phyloP scores from a whole-genome alignment of 306 rosid genomes.

The Datisca glomerata region DNA sequence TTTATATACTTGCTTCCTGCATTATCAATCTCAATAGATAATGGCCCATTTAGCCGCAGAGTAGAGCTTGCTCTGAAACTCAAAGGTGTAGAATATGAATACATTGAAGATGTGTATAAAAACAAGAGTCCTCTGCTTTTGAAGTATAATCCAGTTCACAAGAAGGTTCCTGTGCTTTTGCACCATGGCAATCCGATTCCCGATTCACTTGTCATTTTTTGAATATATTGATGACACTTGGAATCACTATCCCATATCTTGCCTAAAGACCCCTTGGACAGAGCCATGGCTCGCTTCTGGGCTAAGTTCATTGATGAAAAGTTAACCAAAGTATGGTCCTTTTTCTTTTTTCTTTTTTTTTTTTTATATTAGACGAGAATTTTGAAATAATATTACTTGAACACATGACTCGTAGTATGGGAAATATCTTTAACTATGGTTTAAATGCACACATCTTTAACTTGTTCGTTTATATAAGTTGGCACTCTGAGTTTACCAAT shows the following conservation, averaged over 20 bases:
- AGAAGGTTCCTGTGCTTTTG: slow-evolving; percentile 35
- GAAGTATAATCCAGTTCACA: slow-evolving; percentile 43
- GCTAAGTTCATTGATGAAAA: slow-evolving; percentile 43
- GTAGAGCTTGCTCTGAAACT: slow-evolving; percentile 35
- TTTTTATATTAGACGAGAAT: too few species aligned
- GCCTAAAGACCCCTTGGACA: slow-evolving; percentile 28
- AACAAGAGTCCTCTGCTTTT: slow-evolving; percentile 33
- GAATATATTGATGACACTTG: slow-evolving; percentile 12
- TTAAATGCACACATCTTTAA: too few species aligned
- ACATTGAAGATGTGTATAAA: slow-evolving; percentile 8
- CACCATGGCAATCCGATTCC: slow-evolving; percentile 36
- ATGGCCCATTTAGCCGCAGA: slow-evolving; percentile 34
- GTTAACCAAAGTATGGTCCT: too few species aligned
- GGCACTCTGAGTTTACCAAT: too few species aligned
- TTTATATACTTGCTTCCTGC: too few species aligned
- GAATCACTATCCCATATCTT: slow-evolving; percentile 18
- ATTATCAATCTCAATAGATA: too few species aligned
- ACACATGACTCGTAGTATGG: too few species aligned
- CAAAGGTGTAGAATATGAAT: slow-evolving; percentile 39
- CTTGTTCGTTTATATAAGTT: too few species aligned
- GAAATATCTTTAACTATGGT: too few species aligned
- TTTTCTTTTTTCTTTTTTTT: too few species aligned
- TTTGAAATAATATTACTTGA: too few species aligned
- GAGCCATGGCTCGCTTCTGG: slow-evolving; percentile 61
- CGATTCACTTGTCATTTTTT: slow-evolving; percentile 27